Conservation (phyloP, 2,329 filamentous ascomycete species). For the Neocucurbitaria cava region DNA sequence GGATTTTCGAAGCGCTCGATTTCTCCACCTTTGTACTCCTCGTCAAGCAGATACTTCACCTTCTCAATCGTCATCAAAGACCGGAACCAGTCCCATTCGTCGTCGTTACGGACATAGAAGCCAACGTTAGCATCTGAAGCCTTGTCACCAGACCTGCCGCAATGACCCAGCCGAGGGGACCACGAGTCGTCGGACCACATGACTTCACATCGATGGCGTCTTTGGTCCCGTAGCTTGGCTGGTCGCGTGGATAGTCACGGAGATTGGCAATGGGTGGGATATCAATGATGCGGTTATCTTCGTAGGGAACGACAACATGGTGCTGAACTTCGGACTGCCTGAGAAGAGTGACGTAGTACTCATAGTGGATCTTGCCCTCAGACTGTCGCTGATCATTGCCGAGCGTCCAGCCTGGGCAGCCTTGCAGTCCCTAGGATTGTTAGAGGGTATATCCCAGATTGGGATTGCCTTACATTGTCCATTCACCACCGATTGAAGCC, state of each 20-base stretch:
- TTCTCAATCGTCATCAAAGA: conserved; percentile 28
- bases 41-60: conserved; percentile 31
- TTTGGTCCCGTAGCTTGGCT: no score
- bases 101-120: conserved; percentile 33
- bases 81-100: conserved; percentile 38
- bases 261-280: no score
- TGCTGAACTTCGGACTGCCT: no score
- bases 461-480: neutral
- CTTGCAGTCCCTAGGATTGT: neutral
- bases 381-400: no score
- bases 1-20: conserved; percentile 6
- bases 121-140: conserved; percentile 34
- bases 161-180: conserved; percentile 45
- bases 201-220: no score
- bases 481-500: neutral
- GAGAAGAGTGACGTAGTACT: no score
- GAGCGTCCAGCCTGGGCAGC: no score
- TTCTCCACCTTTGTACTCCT: conserved; percentile 17
- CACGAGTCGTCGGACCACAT: conserved; percentile 43
- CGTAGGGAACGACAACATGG: no score
- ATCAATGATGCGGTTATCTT: no score
- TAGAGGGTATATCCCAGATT: neutral
- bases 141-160: conserved; percentile 35
- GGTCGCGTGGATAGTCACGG: no score
- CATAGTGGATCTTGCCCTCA: no score